These are phyloP conservation scores for Leccinum arenicola DNA, from an alignment of 768 basidiomycete genomes.

Conservation along the genomic window DNA sequence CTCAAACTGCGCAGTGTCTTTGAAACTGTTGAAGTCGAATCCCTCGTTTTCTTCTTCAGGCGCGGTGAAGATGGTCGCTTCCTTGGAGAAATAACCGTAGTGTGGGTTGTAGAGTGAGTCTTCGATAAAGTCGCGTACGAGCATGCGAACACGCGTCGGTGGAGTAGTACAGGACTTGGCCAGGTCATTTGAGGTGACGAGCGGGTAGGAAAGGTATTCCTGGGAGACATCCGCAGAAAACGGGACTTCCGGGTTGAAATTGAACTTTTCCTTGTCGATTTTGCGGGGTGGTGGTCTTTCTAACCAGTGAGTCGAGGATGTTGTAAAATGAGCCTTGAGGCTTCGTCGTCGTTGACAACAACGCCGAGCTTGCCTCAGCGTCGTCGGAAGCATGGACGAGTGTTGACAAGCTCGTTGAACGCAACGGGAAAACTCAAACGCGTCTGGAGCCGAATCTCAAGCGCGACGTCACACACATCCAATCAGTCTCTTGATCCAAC, in stretches of 20 bases:
- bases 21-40: constrained; percentile 68
- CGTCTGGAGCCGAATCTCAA: background rate
- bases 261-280: constrained; percentile 56
- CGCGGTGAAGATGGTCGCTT: constrained; percentile 84
- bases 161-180: constrained; percentile 50
- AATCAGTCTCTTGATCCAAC: background rate
- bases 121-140: constrained; percentile 94
- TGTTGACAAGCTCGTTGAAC: background rate
- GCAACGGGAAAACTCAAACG: constrained; percentile 5
- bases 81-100: constrained; percentile 96
- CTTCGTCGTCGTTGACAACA: constrained; percentile 22
- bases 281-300: constrained; percentile 13
- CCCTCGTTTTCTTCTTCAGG: constrained; percentile 38
- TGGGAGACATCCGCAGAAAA: constrained; percentile 47
- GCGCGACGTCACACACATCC: constrained; percentile 2
- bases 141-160: constrained; percentile 85
- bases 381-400: constrained; percentile 21
- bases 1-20: constrained; percentile 75
- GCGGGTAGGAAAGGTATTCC: constrained; percentile 47
- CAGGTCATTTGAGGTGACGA: constrained; percentile 71
- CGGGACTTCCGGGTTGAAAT: constrained; percentile 66
- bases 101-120: constrained; percentile 95
- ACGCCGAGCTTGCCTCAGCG: constrained; percentile 16
- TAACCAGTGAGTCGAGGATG: constrained; percentile 15
- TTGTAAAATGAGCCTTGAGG: constrained; percentile 26